phyloP scores from a whole-genome alignment of 768 basidiomycete genomes.

The Suillus subalutaceus region DNA sequence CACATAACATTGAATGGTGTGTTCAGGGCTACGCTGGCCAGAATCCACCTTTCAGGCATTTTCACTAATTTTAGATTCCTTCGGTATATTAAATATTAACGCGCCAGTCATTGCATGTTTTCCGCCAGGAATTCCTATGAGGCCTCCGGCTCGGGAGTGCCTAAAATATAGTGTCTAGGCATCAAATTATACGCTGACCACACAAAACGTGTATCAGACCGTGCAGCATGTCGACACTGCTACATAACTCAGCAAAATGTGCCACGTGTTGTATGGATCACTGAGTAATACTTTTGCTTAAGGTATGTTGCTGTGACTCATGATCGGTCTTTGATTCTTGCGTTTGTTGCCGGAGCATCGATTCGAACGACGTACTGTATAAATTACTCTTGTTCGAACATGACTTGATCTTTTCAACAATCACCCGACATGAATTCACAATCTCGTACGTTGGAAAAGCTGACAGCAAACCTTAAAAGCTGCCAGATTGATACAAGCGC shows the following conservation, averaged over 20 bases:
- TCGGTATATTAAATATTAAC: background rate
- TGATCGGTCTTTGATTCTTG: background rate
- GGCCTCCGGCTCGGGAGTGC: no score
- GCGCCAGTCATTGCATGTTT: background rate
- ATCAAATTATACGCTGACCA: background rate
- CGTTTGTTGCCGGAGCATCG: background rate
- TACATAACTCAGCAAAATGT: background rate
- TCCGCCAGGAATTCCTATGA: no score
- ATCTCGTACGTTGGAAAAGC: background rate
- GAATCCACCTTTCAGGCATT: background rate
- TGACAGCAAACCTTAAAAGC: background rate
- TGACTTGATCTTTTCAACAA: background rate
- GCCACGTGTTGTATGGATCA: background rate
- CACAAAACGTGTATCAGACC: conserved; percentile 1
- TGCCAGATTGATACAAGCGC: background rate
- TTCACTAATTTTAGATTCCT: background rate
- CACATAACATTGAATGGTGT: background rate
- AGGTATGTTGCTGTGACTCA: background rate
- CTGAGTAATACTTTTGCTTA: background rate
- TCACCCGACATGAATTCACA: conserved; percentile 1
- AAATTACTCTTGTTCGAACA: background rate
- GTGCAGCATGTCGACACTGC: background rate
- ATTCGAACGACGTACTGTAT: background rate
- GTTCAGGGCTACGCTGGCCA: no score
- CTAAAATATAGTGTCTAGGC: no score